Base-by-base conservation (phyloP, 2,329 filamentous ascomycete species). In the Paracamarosporium sp. region DNA sequence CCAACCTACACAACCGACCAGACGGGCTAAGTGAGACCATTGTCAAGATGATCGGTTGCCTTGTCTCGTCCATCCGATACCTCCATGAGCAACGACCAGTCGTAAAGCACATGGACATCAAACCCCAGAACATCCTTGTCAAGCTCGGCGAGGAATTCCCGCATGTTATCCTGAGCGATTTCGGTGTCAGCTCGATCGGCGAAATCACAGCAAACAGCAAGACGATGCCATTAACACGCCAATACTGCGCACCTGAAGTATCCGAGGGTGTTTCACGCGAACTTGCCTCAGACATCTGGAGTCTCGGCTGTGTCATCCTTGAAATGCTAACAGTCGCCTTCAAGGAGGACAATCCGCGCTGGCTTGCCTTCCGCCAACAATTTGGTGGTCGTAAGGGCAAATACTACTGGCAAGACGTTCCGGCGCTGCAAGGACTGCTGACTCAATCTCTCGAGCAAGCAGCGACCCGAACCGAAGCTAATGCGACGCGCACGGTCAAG, bases 241-340 rank as follows among this genome's bases (percentile, higher is more conserved):
- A 69, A 60, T 77, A 77, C 53, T 67, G 68, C 13, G 75, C 75
- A 1, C 75, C 74, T 0, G 75, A 78, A 54, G 70, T 75, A 4
- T 64, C 68, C 1, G 60, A 63, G n/a, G 67, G 69, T 30, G 60
- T 62, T 17, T 60, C 59, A 33, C 70, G 74, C 35, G 69, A 69
- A 28, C 61, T 67, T 57, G 67, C 71, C n/a, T 69, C 75, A 6
- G 94, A 99, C 72, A 90, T 98, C 58, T 99, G 95, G 95, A 97
- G 93, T 17, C 85, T 99, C 12, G 94, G 95, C 51, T 99, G 95
- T 73, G 95, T 99, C 40, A 92, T 99, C 64, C 85, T 97, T 30
- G 95, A 99, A 78, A 98, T 99, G 94, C 92, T 92, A 25, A 63
- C 66, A 24, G 60, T 67, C 31, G 57, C 70, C 6, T 69, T 72